Base-by-base conservation (phyloP, 23 red algal genomes). In the Gracilariopsis chorda region DNA sequence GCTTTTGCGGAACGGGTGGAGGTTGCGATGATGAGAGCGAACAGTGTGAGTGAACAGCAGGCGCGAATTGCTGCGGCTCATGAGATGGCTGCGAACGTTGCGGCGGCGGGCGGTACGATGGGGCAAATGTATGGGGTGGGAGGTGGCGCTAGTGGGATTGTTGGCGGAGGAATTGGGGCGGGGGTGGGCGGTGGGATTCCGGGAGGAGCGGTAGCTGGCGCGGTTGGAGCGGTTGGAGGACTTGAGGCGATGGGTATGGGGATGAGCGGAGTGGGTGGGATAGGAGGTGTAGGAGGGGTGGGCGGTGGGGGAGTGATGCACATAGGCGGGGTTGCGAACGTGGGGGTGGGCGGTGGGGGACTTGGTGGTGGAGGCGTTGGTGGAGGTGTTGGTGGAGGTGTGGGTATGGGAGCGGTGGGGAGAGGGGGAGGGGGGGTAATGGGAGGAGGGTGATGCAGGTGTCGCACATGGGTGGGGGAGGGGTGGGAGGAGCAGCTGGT, bases 1-100 rank as follows among this genome's bases (percentile, higher is more conserved):
- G 65, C 93, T 19, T 89, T 92, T 64, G 87, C 87, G 10, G 94
- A 92, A 37, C 77, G 94, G 17, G 51, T 96, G 32, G 72, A 78
- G 24, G 86, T 69, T 23, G 70, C 67, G 44, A 61, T 77, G 7
- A 56, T 64, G 65, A 68, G 86, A 0, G 68, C 39, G 1, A 78
- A 64, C 35, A 69, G 55, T 36, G 48, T 36, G 35, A 87, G 49
- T 21, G 62, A 53, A 45, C 62, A 87, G 21, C 41, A 59, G 58
- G 40, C 60, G 43, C 60, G 35, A 9, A 64, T 87, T 27, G 45
- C 49, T 14, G 32, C 82, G 40, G 62, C 59, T 42, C 82, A 70
- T 39, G 82, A 37, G 21, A 51, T 53, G 40, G 63, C 44, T 24
- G 62, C 62, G 12, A 64, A 59, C 33, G 62, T 42, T 36, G 87